phyloP scores from a whole-genome alignment of 1,139 yeast species.

The Yarrowia galli region DNA sequence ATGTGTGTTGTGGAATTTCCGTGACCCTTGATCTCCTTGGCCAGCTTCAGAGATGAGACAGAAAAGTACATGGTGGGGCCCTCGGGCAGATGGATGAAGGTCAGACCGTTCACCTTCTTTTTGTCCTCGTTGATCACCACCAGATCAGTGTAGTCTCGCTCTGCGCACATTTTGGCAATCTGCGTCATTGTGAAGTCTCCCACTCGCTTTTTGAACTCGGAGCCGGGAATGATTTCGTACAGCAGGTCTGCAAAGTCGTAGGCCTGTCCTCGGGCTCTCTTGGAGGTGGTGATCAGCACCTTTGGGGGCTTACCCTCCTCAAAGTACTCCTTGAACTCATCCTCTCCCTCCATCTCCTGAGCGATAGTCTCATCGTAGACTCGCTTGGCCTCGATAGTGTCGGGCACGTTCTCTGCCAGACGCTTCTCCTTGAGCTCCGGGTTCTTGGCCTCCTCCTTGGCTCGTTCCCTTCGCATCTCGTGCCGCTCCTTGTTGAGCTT shows the following conservation, averaged over 20 bases:
- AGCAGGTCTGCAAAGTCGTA: constrained; percentile 89
- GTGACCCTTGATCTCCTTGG: constrained; percentile 70
- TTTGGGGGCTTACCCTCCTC: constrained; percentile 70
- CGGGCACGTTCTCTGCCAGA: constrained; percentile 78
- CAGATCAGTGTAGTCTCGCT: constrained; percentile 85
- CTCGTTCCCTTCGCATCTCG: constrained; percentile 74
- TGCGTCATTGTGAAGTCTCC: constrained; percentile 83
- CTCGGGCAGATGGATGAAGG: constrained; percentile 89
- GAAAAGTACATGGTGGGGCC: constrained; percentile 96
- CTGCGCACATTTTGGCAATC: constrained; percentile 80
- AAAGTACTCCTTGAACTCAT: constrained; percentile 73
- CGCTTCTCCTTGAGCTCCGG: constrained; percentile 85
- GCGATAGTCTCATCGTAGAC: constrained; percentile 89
- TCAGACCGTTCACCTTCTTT: constrained; percentile 87
- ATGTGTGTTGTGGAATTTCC: constrained; percentile 89
- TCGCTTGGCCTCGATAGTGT: constrained; percentile 86
- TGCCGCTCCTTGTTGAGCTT: constrained; percentile 81
- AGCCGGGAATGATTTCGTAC: constrained; percentile 83
- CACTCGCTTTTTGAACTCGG: constrained; percentile 86
- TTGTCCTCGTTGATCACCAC: constrained; percentile 92
- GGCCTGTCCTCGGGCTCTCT: constrained; percentile 83
- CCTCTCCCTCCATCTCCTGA: constrained; percentile 78
- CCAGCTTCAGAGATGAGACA: constrained; percentile 71
- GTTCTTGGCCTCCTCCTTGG: constrained; percentile 80
- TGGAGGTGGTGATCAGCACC: constrained; percentile 86